phyloP scores from a whole-genome alignment of 2,329 filamentous ascomycete species.

The Sordariomycetes sp. region DNA sequence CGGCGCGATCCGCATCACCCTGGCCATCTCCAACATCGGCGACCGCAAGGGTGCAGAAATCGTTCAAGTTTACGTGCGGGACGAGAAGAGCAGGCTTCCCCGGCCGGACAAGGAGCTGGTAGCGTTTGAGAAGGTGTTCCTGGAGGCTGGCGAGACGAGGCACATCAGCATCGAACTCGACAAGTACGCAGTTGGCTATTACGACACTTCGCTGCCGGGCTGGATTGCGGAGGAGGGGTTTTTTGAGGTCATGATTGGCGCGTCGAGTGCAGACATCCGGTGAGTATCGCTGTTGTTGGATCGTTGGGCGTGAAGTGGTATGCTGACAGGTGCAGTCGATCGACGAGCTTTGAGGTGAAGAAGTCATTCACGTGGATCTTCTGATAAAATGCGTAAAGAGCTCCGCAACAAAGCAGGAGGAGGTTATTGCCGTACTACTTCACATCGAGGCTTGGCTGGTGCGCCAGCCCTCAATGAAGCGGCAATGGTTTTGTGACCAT shows the following conservation, averaged over 20 bases:
- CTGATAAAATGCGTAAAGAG: too few relatives aligned
- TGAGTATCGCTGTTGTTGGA: slow-evolving; percentile 4
- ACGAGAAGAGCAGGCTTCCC: slow-evolving; percentile 51
- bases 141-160: slow-evolving; percentile 47
- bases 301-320: background rate
- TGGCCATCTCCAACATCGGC: slow-evolving; percentile 48
- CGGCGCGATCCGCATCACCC: slow-evolving; percentile 31
- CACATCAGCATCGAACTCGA: slow-evolving; percentile 36
- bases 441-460: too few relatives aligned
- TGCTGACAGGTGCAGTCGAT: slow-evolving; percentile 26
- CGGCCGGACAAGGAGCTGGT: slow-evolving; percentile 63
- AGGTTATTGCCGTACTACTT: too few relatives aligned
- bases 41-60: slow-evolving; percentile 48
- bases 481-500: too few relatives aligned
- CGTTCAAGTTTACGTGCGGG: slow-evolving; percentile 60
- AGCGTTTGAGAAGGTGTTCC: slow-evolving; percentile 56
- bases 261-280: slow-evolving; percentile 7
- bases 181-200: slow-evolving; percentile 50
- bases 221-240: slow-evolving; percentile 60
- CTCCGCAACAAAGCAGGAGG: too few relatives aligned
- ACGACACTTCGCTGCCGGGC: slow-evolving; percentile 44
- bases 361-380: slow-evolving; percentile 60
- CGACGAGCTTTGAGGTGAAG: slow-evolving; percentile 45
- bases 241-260: slow-evolving; percentile 46
- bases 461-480: too few relatives aligned